Base-by-base conservation (phyloP, 352 stramenopile species). In the Pythium guiyangense region DNA sequence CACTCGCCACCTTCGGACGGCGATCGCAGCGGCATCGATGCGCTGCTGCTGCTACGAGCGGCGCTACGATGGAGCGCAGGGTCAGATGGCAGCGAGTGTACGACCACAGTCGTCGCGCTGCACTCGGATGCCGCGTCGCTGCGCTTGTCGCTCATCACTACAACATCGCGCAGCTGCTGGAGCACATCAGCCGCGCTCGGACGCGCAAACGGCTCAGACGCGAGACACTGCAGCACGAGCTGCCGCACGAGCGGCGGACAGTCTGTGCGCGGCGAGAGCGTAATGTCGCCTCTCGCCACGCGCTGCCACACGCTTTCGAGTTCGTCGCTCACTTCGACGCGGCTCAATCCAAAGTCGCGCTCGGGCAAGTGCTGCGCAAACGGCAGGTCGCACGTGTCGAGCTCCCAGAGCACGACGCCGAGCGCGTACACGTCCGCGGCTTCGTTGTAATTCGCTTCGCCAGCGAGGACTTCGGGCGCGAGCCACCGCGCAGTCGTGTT, bases 341-440 rank as follows among this genome's bases (percentile, higher is more conserved):
- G 54, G 31, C 54, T 60, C 45, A 60, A 46, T 0, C 54, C 54
- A 43, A 54, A 60, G 54, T 60, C 54, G 6, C 43, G 48, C 57
- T 62, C 50, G 2, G 39, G 49, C 17, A 57, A 18, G 43, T 52
- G 42, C 29, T 48, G 43, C n/a, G 49, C 57, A 22, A 57, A 48
- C 18, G 57, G 49, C 40, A 57, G 8, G 27, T 57, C 57, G 11
- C 49, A 57, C 57, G 42, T 52, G 43, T 62, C 65, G 9, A 72
- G 47, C 49, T 72, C 65, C 46, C 57, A 67, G 9, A 73, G 35
- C 1, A 73, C 45, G 15, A 73, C 60, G 15, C 66, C 64, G 22
- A 73, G 67, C 17, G 64, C 69, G 29, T 73, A 73, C 44, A 73
- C 57, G 25, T 73, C 66, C 2, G 63, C 55, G 0, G 48, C 35